A percentile compares a stretch with the other conserved stretches of the same genome.
phyloP scores from a whole-genome alignment of 2,329 filamentous ascomycete species.

The Sphaerulina musiva region DNA sequence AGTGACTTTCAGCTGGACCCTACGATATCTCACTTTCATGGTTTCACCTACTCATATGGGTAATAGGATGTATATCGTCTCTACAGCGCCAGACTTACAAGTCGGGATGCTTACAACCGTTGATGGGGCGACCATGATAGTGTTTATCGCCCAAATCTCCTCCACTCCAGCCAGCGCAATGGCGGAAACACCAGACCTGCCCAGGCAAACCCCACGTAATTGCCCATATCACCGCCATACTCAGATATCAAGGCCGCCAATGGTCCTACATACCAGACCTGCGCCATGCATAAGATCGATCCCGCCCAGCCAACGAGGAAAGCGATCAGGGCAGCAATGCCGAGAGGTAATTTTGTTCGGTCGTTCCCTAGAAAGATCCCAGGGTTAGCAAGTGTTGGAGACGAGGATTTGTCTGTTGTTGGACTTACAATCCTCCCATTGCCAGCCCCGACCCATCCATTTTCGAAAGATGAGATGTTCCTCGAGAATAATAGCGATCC shows the following conservation, averaged over 20 bases:
- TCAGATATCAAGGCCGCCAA: slow-evolving; percentile 53
- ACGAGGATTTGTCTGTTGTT: too few species aligned
- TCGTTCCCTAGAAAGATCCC: slow-evolving; percentile 40
- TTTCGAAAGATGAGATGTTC: slow-evolving; percentile 58
- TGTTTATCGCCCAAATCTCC: slow-evolving; percentile 41
- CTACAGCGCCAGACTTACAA: too few species aligned
- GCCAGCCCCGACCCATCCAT: slow-evolving; percentile 43
- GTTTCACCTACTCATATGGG: too few species aligned
- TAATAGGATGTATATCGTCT: too few species aligned
- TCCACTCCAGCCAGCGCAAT: slow-evolving; percentile 48
- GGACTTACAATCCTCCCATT: slow-evolving; percentile 50
- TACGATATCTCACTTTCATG: too few species aligned
- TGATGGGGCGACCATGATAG: too few species aligned
- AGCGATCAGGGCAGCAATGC: slow-evolving; percentile 54
- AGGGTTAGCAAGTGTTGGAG: too few species aligned
- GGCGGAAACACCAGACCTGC: slow-evolving; percentile 52
- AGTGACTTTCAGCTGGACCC: too few species aligned
- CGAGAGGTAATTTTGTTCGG: slow-evolving; percentile 53
- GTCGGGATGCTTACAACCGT: too few species aligned
- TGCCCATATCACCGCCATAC: slow-evolving; percentile 55
- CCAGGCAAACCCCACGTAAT: slow-evolving; percentile 56
- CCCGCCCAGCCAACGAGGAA: slow-evolving; percentile 62
- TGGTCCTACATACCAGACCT: slow-evolving; percentile 63
- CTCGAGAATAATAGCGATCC: slow-evolving; percentile 56
- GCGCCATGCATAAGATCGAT: slow-evolving; percentile 60